Base-by-base conservation (phyloP, 371 early-diverging fungal species). In the Haplosporangium sp. region DNA sequence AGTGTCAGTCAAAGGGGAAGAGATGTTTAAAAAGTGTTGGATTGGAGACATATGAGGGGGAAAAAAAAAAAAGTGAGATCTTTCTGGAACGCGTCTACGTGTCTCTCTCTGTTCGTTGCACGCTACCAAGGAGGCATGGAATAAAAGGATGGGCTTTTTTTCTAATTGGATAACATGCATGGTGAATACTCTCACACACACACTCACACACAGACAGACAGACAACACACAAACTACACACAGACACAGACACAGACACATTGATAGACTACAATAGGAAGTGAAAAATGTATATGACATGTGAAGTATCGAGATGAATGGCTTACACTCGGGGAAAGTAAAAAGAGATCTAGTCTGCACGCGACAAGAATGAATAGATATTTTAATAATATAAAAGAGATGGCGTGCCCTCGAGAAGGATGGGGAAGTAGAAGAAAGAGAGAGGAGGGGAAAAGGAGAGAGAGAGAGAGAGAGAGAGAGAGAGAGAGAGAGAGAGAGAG, bases 341-440 rank as follows among this genome's bases (percentile, higher is more conserved):
- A 35, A 34, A 59, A 60, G 59, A 55, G 57, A 62, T 62, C 55
- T 55, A 47, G 45, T 38, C 27, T 35, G 60, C 38, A 71, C 71
- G 65, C 64, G 71, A 65, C 71, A 71, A 60, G 42, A 42, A 52
- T 19, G 55, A 44, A n/a, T 11, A 44, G 61, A 19, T 40, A 27
- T 9, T 20, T 7, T 44, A 35, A 3, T 53, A 15, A 27, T 20
- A 59, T 17, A 52, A 58, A 47, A 55, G 42, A n/a, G 27, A 62
- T 17, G 35, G 57, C 48, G 39, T 37, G 61, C 34, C 66, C 63
- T 47, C 57, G 13, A 58, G 61, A 61, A 42, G 38, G 59, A 62
- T 3, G 71, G 63, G 34, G 45, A 48, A 55, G 63, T 7, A 13
- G 64, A 57, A 39, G 15, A 42, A 4, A 40, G 44, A 44, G 42